Base-by-base conservation (phyloP, 2,329 filamentous ascomycete species). In the Calonectria hongkongensis region DNA sequence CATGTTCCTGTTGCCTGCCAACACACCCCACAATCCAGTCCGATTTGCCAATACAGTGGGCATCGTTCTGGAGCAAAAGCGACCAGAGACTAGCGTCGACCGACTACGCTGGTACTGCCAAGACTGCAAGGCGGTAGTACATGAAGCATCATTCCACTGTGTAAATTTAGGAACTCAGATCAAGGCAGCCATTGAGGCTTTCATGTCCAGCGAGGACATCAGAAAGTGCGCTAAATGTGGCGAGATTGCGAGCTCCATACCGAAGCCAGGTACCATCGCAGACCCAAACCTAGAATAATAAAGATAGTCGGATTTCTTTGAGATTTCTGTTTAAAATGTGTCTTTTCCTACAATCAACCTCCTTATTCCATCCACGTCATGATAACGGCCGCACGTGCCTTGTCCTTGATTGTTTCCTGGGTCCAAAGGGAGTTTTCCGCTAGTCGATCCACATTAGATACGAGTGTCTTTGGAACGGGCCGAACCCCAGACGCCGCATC, bases 1-100 rank as follows among this genome's bases (percentile, higher is more conserved):
- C 78, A 94, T 98, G 90, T 98, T 98, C 84, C 88, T 98, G 4
- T 90, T 99, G 1, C 96, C 96, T 0, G 90, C 93, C 18, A 96
- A 98, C 84, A 97, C 94, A n/a, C 96, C 96, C 28, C 96, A 98
- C 86, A 98, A 98, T 84, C 96, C 97, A 0, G 95, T 98, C 39
- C 92, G 96, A 71, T 98, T 98, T 85, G 94, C 94, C 81, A 88
- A 98, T 85, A 98, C 96, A 0, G 95, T 98, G 18, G 96, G 96
- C 39, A 89, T 98, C 62, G 96, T 98, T 36, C 88, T 98, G 70
- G 96, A 98, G 88, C 95, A 98, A 87, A 91, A 91, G 47, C 89
- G 97, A 12, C 94, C 94, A 0, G 86, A 50, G 91, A 85, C 5
- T 92, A 91, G 36, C 76, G 6, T 96, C 70, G 96, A 98, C 87